Conservation (phyloP, 441 rosid species). For the Erysimum cheiri region DNA sequence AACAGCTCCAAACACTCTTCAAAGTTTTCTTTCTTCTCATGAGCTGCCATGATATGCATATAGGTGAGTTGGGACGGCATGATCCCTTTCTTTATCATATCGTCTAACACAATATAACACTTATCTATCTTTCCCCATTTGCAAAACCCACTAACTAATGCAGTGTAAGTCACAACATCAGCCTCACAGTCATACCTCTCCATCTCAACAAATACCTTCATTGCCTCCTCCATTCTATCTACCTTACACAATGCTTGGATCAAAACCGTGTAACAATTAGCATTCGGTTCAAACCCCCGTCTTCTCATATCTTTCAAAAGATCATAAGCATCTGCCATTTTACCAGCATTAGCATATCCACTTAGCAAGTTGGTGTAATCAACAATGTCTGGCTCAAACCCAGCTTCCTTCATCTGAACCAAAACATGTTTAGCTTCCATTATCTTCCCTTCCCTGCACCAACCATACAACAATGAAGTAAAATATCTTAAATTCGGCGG, state of each 20-base stretch:
- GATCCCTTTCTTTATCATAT: conserved; percentile 60
- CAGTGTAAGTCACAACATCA: conserved; percentile 67
- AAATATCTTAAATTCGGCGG: conserved; percentile 63
- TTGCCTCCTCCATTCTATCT: conserved; percentile 81
- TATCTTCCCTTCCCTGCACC: conserved; percentile 89
- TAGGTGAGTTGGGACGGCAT: conserved; percentile 63
- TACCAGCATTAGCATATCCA: conserved; percentile 69
- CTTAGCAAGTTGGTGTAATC: conserved; percentile 76
- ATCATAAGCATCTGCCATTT: conserved; percentile 77
- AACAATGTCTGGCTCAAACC: conserved; percentile 78
- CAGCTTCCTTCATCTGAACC: conserved; percentile 84
- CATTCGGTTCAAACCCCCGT: conserved; percentile 70
- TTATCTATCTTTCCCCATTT: conserved; percentile 68
- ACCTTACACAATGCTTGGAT: conserved; percentile 73
- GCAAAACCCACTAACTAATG: conserved; percentile 85
- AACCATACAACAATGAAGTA: conserved; percentile 80
- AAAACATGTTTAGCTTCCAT: conserved; percentile 78
- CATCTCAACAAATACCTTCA: conserved; percentile 74
- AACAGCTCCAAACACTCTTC: conserved; percentile 75
- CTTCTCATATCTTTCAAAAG: conserved; percentile 78
- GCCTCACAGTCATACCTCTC: conserved; percentile 70
- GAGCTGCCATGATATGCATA: conserved; percentile 78
- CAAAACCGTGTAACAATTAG: conserved; percentile 71
- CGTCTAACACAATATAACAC: conserved; percentile 62
- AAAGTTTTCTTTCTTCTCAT: conserved; percentile 78